These are phyloP conservation scores for Dentipellis sp. DNA, from an alignment of 768 basidiomycete genomes.

Conservation along the genomic window DNA sequence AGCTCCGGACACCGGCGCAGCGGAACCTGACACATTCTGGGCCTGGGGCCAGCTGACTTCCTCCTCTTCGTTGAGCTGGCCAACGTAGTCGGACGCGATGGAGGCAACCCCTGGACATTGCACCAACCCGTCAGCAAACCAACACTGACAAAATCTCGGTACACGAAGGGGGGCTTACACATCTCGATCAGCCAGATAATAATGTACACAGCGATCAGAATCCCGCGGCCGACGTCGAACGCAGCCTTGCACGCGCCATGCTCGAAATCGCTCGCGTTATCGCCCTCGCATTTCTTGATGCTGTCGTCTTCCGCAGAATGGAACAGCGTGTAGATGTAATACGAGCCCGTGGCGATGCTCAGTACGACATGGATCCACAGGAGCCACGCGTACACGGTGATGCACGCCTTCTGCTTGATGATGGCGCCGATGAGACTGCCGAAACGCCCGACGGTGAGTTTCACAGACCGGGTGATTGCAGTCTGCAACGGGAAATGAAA, in stretches of 20 bases:
- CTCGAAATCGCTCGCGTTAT: constrained; percentile 21
- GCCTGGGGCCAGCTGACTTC: too few relatives aligned
- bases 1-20: too few relatives aligned
- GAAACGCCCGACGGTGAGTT: background rate
- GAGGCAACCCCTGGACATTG: constrained; percentile 36
- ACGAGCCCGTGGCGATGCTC: constrained; percentile 38
- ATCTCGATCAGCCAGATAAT: constrained; percentile 46
- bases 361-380: constrained; percentile 37
- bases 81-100: constrained; percentile 42
- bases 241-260: constrained; percentile 32
- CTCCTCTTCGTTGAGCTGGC: constrained; percentile 44
- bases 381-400: constrained; percentile 34
- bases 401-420: constrained; percentile 30
- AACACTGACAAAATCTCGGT: background rate
- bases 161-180: constrained; percentile 29
- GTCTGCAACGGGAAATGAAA: background rate
- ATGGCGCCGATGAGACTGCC: constrained; percentile 36
- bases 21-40: too few relatives aligned
- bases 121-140: background rate
- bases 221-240: constrained; percentile 31
- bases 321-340: constrained; percentile 37
- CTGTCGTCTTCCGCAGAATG: constrained; percentile 28
- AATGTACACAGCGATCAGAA: constrained; percentile 36
- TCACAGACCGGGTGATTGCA: background rate
- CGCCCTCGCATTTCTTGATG: constrained; percentile 30